Conservation (phyloP, 2,329 filamentous ascomycete species). For the Fusarium zealandicum region DNA sequence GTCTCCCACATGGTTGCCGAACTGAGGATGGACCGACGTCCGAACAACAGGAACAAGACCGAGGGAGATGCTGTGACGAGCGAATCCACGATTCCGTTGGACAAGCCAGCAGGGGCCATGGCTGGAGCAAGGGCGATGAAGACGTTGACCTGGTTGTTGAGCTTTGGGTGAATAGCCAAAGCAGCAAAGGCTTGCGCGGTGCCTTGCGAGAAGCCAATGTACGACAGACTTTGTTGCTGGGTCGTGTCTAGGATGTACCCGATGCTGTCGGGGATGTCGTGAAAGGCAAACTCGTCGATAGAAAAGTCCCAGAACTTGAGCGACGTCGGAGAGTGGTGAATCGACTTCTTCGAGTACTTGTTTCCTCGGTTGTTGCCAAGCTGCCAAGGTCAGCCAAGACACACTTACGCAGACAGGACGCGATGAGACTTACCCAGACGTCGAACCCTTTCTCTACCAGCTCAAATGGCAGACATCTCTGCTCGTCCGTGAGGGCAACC, state of each 20-base stretch:
- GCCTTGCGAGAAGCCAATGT: conserved; percentile 96
- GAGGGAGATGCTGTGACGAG: conserved; percentile 93
- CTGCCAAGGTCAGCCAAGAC: conserved; percentile 53
- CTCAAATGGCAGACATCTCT: conserved; percentile 86
- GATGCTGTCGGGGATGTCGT: conserved; percentile 96
- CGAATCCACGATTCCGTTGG: conserved; percentile 89
- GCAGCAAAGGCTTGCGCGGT: conserved; percentile 96
- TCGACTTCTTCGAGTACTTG: conserved; percentile 97
- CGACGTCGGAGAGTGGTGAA: conserved; percentile 76
- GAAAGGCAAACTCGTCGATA: conserved; percentile 97
- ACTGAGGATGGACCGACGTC: conserved; percentile 86
- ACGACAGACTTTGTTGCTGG: conserved; percentile 82
- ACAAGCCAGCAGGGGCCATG: conserved; percentile 92
- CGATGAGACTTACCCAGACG: conserved; percentile 74
- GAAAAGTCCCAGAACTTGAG: conserved; percentile 94
- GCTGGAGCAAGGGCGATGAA: conserved; percentile 96
- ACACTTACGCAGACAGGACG: not conserved
- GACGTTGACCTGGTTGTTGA: conserved; percentile 93
- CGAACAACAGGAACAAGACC: conserved; percentile 91
- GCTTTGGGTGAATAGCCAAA: conserved; percentile 86
- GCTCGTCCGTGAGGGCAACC: conserved; percentile 88
- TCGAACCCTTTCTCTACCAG: conserved; percentile 92
- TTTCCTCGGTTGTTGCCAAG: conserved; percentile 97
- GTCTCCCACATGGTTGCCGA: conserved; percentile 98
- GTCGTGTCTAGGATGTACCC: conserved; percentile 89